Evolutionary conservation across 139 green algal genomes (phyloP).

Genomic region (Deuterostichococcus epilithicus): DNA sequence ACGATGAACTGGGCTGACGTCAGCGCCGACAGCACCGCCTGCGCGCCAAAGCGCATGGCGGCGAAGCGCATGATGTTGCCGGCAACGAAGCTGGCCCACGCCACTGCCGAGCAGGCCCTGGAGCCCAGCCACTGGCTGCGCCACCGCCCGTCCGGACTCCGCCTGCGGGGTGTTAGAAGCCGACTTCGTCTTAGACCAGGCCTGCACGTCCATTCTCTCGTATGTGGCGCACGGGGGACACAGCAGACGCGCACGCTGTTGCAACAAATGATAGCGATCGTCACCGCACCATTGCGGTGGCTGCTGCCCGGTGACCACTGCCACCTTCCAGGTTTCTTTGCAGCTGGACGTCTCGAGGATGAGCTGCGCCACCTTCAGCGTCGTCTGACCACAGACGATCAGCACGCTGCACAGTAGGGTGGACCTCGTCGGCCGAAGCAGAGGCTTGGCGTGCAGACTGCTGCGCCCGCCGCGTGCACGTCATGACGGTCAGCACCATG

Average conservation of each 20-base stretch:
- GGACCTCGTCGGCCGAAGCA: too few species aligned
- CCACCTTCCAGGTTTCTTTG: background rate
- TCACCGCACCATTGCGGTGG: constrained; percentile 25
- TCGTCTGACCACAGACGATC: constrained; percentile 43
- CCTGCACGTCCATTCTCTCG: background rate
- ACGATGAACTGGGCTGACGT: constrained; percentile 45
- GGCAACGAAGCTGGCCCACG: constrained; percentile 34
- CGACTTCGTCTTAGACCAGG: background rate
- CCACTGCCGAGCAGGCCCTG: constrained; percentile 28
- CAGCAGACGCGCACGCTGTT: background rate
- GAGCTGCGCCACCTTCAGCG: constrained; percentile 36
- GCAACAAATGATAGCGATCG: constrained; percentile 2
- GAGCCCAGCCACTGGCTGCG: constrained; percentile 30
- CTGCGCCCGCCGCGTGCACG: too few species aligned
- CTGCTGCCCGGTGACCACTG: constrained; percentile 20
- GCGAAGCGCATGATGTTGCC: constrained; percentile 51
- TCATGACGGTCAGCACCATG: too few species aligned
- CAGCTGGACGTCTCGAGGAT: constrained; percentile 32
- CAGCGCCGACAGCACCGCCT: constrained; percentile 44
- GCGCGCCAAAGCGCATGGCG: constrained; percentile 46
- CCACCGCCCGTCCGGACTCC: constrained; percentile 43
- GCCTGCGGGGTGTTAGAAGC: constrained; percentile 12
- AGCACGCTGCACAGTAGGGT: constrained; percentile 21
- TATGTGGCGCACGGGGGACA: background rate
- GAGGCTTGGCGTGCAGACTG: too few species aligned